phyloP scores from a whole-genome alignment of 2,329 filamentous ascomycete genomes.

The Diaporthe humulicola region DNA sequence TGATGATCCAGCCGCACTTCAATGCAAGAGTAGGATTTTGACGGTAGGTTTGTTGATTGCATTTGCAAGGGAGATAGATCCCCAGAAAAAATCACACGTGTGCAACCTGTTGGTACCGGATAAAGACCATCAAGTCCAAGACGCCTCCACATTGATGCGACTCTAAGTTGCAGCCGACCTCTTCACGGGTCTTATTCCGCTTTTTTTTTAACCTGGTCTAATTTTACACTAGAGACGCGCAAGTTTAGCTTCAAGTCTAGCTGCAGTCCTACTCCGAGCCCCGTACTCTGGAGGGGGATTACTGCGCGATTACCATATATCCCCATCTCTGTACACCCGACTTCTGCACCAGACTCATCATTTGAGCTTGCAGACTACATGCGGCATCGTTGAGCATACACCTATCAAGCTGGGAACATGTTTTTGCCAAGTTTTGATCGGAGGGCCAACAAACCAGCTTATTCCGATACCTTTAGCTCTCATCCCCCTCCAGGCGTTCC shows the following conservation, averaged over 20 bases:
- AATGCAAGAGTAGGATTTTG: background rate
- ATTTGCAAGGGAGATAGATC: background rate
- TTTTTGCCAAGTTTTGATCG: background rate
- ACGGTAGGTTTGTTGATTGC: background rate
- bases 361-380: background rate
- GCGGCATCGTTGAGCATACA: background rate
- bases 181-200: background rate
- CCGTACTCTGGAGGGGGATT: background rate
- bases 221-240: background rate
- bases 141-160: background rate
- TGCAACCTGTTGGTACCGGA: background rate
- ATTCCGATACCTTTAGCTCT: background rate
- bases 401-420: background rate
- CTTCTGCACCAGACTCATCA: background rate
- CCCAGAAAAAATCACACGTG: background rate
- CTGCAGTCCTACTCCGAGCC: background rate
- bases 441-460: background rate
- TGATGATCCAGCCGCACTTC: background rate
- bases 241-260: background rate
- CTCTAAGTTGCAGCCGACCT: background rate
- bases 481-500: conserved; percentile 2
- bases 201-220: background rate
- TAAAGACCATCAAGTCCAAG: background rate
- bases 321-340: background rate
- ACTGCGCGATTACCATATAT: background rate